These are phyloP conservation scores for Cucumis melo DNA, from an alignment of 306 rosid species.

Conservation along the genomic window DNA sequence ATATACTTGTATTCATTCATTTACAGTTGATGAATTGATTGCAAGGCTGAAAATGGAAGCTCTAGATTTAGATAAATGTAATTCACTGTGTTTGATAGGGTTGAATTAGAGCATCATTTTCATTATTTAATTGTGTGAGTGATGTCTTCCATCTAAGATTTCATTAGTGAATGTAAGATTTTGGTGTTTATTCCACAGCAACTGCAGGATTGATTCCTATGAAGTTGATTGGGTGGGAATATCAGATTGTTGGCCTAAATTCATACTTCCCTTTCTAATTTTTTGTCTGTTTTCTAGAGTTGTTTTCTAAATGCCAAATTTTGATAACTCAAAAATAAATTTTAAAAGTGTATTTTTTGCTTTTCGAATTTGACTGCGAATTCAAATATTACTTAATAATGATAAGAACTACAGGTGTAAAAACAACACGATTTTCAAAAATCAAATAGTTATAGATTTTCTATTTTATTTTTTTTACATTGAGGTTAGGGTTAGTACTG, in stretches of 20 bases:
- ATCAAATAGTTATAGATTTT: too few relatives aligned
- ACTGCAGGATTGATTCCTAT: not conserved
- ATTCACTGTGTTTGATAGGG: not conserved
- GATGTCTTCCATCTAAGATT: not conserved
- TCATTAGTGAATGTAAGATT: not conserved
- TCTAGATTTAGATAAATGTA: not conserved
- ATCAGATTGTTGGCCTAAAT: not conserved
- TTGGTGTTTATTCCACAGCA: not conserved
- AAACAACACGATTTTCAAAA: too few relatives aligned
- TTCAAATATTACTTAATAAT: too few relatives aligned
- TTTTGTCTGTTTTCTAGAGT: too few relatives aligned
- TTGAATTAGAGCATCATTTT: not conserved
- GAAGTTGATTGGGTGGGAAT: not conserved
- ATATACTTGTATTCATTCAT: not conserved
- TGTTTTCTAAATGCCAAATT: too few relatives aligned
- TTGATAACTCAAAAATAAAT: too few relatives aligned
- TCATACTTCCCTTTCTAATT: too few relatives aligned
- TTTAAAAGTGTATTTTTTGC: too few relatives aligned
- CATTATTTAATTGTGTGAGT: too few relatives aligned
- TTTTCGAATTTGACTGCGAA: too few relatives aligned
- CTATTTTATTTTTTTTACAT: too few relatives aligned
- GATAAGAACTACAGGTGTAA: too few relatives aligned
- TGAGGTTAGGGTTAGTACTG: not conserved
- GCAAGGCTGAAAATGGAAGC: not conserved
- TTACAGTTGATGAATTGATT: not conserved